Base-by-base conservation (phyloP, 768 basidiomycete species). In the Russula olivacea region DNA sequence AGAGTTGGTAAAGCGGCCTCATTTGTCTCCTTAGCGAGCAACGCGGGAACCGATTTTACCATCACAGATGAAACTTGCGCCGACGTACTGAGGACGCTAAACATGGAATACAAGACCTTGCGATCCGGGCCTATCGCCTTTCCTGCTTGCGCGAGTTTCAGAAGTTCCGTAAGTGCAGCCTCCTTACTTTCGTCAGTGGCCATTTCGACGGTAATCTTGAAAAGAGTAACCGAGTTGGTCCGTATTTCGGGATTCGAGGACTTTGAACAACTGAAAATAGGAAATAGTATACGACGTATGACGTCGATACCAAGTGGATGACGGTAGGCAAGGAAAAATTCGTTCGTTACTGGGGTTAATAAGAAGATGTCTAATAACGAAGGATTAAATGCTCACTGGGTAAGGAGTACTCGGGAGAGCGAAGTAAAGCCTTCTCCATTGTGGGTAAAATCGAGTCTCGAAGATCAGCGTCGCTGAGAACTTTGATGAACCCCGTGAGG, bases 121-220 rank as follows among this genome's bases (percentile, higher is more conserved):
- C 98, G 93, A 60, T 96, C 96, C 2, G 89, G 81, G 1, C 93
- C 92, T 0, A 86, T 76, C 0, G 93, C 91, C 77, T 97, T 99
- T 23, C 92, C 89, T 0, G 86, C 73, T 68, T 88, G 86, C 1
- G 93, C 89, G 0, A 93, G 78, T n/a, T 77, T 75, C 11, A 93
- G 75, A 5, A 93, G 73, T 65, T 96, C 92, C 10, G 77, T 77
- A 2, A 86, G 79, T 12, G 84, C 79, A 1, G 77, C 64, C 7
- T 78, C 76, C 11, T 78, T 68, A 25, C 80, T 76, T 5, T 76
- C 75, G 14, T 77, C 65, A 9, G 75, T 69, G 3, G 73, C 69
- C 11, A 75, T 71, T 15, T 71, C 66, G 10, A 75, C 66, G 47
- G 88, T 68, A 55, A 75, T 71, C 19, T 67, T 78, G 79, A 91